Evolutionary conservation across 1,139 yeast species (phyloP), one percentile per base, ranked within the genome.

Genomic region (Kluyveromyces marxianus): DNA sequence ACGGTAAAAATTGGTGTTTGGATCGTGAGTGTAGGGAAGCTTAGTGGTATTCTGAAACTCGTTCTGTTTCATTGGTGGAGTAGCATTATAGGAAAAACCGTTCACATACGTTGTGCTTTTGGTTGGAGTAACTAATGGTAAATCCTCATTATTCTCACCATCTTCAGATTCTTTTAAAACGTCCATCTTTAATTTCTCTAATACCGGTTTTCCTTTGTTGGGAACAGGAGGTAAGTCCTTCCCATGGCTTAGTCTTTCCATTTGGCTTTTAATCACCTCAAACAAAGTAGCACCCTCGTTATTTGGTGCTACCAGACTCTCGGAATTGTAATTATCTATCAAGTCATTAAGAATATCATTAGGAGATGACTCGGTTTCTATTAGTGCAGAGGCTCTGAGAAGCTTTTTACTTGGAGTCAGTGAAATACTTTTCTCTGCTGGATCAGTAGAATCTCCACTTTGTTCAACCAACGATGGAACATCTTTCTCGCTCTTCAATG

Each of bases 21-120:
- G 21, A 21, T 35, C 38, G 3, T 28, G 27, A 3, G 29, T 25
- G 5, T 24, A 10, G 31, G n/a, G 14, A n/a, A 35, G n/a, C 21
- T 7, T n/a, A 25, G 32, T 34, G 24, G 14, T 32, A n/a, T 40
- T 34, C n/a, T 29, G 27, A 34, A 40, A 40, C 30, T 34, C 37
- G 3, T 40, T 26, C 25, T 35, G 39, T 25, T 41, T 41, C 44
- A 41, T 47, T 10, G 49, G 49, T 26, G 46, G 49, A 6, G 49
- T 47, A 35, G 43, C 49, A 28, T 47, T 47, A 41, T 45, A 47
- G 4, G 47, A 44, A 35, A 47, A 47, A 35, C 49, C 42, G 24
- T 45, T 47, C 28, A 42, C 39, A 25, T 28, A 37, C 35, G 42
- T 44, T 26, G 44, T 41, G 10, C 39, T 33, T 28, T 27, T 40